These are phyloP conservation scores for Pseudogymnoascus sp. DNA, from an alignment of 2,329 filamentous ascomycete genomes.

Conservation along the genomic window DNA sequence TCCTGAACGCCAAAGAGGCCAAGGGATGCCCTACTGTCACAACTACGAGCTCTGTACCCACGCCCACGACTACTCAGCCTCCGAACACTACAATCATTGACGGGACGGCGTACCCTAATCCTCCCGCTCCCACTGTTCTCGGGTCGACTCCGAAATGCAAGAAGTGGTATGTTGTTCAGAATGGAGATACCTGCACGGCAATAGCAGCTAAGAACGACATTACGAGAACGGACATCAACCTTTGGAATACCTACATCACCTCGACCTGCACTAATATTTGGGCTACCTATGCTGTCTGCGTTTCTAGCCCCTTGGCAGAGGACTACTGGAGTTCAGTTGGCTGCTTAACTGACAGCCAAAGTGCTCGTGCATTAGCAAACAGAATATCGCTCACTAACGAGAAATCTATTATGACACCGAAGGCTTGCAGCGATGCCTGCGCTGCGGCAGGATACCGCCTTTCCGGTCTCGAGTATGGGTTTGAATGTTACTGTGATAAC, in stretches of 20 bases:
- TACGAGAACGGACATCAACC: background rate
- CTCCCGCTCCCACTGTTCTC: background rate
- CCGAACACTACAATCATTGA: background rate
- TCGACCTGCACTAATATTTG: background rate
- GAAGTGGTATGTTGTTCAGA: constrained; percentile 2
- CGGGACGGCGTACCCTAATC: background rate
- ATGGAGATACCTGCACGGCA: background rate
- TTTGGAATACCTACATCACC: constrained; percentile 13
- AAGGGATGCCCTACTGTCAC: background rate
- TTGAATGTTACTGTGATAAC: background rate
- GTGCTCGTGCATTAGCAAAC: background rate
- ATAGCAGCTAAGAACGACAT: background rate
- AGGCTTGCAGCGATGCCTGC: constrained; percentile 4
- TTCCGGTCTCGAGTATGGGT: background rate
- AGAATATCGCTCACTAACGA: background rate
- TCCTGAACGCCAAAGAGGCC: background rate
- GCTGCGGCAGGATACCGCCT: background rate
- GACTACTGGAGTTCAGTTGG: background rate
- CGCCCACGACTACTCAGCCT: background rate
- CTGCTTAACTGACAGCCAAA: constrained; percentile 5
- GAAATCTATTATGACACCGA: constrained; percentile 14
- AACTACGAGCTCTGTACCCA: background rate
- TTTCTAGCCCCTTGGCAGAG: background rate
- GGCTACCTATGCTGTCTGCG: constrained; percentile 7
- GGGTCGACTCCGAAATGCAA: constrained; percentile 9